phyloP scores from a whole-genome alignment of 257 asterid genomes.

The Gentiana straminea region DNA sequence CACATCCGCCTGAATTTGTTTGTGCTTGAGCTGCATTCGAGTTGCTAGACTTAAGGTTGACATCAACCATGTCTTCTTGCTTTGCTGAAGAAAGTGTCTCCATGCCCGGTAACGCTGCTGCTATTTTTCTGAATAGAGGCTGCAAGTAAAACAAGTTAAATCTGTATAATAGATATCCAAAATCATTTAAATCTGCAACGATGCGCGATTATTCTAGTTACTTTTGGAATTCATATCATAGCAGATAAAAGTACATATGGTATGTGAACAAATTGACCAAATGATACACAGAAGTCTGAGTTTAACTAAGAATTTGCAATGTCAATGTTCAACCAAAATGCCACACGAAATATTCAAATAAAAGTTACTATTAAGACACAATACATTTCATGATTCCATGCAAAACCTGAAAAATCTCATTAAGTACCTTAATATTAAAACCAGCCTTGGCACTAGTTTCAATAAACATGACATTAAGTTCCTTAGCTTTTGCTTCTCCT shows the following conservation, averaged over 20 bases:
- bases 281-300: background rate
- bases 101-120: slow-evolving; percentile 97
- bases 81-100: slow-evolving; percentile 81
- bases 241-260: too few relatives aligned
- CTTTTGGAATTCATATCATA: too few relatives aligned
- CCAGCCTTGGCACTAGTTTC: slow-evolving; percentile 52
- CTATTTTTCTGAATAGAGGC: slow-evolving; percentile 84
- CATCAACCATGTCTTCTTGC: slow-evolving; percentile 95
- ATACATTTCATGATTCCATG: too few relatives aligned
- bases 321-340: too few relatives aligned
- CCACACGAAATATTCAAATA: too few relatives aligned
- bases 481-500: slow-evolving; percentile 45
- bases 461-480: slow-evolving; percentile 37
- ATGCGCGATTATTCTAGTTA: too few relatives aligned
- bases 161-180: too few relatives aligned
- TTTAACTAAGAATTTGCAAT: too few relatives aligned
- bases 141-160: slow-evolving; percentile 16
- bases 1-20: slow-evolving; percentile 82
- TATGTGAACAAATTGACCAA: background rate
- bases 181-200: too few relatives aligned
- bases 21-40: slow-evolving; percentile 45
- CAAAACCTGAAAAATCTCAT: background rate
- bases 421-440: slow-evolving; percentile 34
- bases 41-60: slow-evolving; percentile 83
- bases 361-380: background rate